Base-by-base conservation (phyloP, 2,329 filamentous ascomycete species). In the Exophiala sideris region DNA sequence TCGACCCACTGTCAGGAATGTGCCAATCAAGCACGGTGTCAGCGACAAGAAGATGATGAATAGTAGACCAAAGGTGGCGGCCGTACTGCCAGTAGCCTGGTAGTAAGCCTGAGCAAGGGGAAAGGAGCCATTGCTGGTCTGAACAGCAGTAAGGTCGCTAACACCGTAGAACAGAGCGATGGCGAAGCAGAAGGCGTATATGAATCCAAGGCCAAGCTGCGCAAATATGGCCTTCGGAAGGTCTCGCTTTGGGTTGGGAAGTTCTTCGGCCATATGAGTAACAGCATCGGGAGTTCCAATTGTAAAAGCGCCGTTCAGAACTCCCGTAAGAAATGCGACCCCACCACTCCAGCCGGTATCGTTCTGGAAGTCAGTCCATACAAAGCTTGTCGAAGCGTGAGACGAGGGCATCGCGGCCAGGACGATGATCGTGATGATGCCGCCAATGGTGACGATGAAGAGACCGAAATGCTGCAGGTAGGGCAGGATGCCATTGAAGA, bases 281-380 rank as follows among this genome's bases (percentile, higher is more conserved):
- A 82, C 79, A 45, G 81, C 81, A 64, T 88, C 86, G 0, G 83
- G 80, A 1, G 81, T 80, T 5, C 85, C 86, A 12, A 88, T 80
- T 41, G 81, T 80, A 65, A 82, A 88, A 2, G 85, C 85, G 10
- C 84, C 85, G 62, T 88, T 88, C 18, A 87, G 73, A n/a, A 44
- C 41, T 0, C 73, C 73, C 0, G 69, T 74, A 5, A 75, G 62
- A 45, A 73, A 75, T 24, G 67, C 68, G 9, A 71, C 56, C 6
- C 59, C 68, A 10, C 52, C 54, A 12, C 50, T 45, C 62, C 62
- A 64, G 33, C 62, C 62, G 16, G 48, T 58, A 35, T 58, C 39
- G 48, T 64, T 63, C 16, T 54, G 42, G 16, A 57, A 64, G 3
- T 45, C 57, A 11, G 47, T 57, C 52, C 60, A 64, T 9, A 64